These are phyloP conservation scores for Lophium mytilinum DNA, from an alignment of 495 filamentous ascomycete genomes.

Conservation along the genomic window DNA sequence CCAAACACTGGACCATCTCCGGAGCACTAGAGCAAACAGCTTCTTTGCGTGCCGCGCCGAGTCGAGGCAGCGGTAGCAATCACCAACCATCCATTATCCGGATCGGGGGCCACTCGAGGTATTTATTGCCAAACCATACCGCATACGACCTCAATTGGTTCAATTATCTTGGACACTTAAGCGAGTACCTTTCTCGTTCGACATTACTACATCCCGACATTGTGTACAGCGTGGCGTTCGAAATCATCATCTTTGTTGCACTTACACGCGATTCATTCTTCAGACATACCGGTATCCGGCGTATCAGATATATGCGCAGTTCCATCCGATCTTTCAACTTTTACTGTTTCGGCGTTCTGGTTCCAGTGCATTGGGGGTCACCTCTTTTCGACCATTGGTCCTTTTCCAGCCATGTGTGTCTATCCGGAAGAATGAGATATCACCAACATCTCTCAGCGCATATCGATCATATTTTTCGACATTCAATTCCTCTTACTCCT, in stretches of 20 bases:
- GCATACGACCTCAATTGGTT: neutral
- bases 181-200: neutral
- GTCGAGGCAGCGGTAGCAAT: neutral
- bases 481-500: too few relatives aligned
- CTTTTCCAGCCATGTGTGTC: too few relatives aligned
- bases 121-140: neutral
- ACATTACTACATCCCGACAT: neutral
- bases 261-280: too few relatives aligned
- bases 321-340: too few relatives aligned
- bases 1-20: neutral
- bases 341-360: too few relatives aligned
- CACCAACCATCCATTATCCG: neutral
- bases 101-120: neutral
- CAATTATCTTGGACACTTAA: neutral
- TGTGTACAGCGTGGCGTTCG: constrained; percentile 24
- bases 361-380: too few relatives aligned
- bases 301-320: too few relatives aligned
- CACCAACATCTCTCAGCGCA: too few relatives aligned
- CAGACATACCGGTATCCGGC: too few relatives aligned
- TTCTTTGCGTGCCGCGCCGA: neutral
- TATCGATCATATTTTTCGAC: too few relatives aligned
- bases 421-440: too few relatives aligned
- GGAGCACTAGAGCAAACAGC: neutral
- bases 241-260: neutral
- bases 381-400: too few relatives aligned